A percentile compares a stretch with the other conserved stretches of the same genome.
phyloP scores from a whole-genome alignment of 352 stramenopile genomes.

The Phytopythium helicoides region DNA sequence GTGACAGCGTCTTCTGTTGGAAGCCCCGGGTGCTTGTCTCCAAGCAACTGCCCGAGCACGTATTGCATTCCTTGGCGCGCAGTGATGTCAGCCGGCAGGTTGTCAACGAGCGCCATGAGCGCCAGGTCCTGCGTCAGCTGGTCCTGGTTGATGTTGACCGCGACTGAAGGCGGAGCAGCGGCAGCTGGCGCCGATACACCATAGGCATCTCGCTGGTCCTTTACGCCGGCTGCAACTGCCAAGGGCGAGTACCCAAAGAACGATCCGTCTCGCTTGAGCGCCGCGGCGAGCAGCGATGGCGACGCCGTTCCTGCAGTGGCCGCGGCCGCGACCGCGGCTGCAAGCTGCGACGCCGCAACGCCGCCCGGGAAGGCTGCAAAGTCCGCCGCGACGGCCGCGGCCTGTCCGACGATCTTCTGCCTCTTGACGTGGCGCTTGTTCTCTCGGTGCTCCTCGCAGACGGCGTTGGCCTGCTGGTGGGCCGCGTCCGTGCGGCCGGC shows the following conservation, averaged over 20 bases:
- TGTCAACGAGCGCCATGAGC: conserved; percentile 71
- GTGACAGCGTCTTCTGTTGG: conserved; percentile 54
- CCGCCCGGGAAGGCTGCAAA: conserved; percentile 16
- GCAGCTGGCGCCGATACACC: conserved; percentile 6
- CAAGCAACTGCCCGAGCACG: conserved; percentile 57
- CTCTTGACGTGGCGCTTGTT: conserved; percentile 76
- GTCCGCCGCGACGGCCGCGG: conserved; percentile 21
- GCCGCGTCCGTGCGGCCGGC: conserved; percentile 60
- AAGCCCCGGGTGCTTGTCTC: conserved; percentile 61
- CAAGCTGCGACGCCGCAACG: conserved; percentile 26
- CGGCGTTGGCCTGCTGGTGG: conserved; percentile 70
- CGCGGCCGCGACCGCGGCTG: conserved; percentile 37
- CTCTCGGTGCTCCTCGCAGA: conserved; percentile 80
- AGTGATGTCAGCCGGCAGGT: conserved; percentile 62
- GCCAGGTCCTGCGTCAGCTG: conserved; percentile 74
- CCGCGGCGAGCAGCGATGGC: conserved; percentile 17
- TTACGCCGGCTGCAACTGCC: conserved; percentile 14
- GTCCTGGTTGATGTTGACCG: conserved; percentile 40
- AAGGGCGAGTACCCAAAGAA: conserved; percentile 21
- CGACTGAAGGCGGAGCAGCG: neutral
- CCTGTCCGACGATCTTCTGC: conserved; percentile 60
- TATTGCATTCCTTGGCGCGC: conserved; percentile 65
- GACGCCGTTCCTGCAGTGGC: conserved; percentile 20
- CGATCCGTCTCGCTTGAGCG: conserved; percentile 23
- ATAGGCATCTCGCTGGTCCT: conserved; percentile 47